Evolutionary conservation across 2,329 filamentous ascomycete genomes (phyloP), one percentile per base, ranked within the genome.

Genomic region (Intubia oerlemansii): DNA sequence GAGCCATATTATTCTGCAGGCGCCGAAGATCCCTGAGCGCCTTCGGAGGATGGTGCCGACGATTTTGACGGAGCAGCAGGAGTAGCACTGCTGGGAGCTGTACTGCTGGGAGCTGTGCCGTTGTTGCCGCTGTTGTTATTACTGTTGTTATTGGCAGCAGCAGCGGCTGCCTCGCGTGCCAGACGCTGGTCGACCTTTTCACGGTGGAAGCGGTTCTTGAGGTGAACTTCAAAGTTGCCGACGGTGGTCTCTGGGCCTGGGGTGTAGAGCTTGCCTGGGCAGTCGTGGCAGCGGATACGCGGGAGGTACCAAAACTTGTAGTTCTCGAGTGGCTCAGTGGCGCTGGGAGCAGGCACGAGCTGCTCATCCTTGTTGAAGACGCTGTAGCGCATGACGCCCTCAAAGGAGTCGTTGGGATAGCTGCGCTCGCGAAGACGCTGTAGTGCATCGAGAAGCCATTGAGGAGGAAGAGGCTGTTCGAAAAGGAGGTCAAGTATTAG

Each of bases 201-300:
- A 41, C 73, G 66, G 48, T 98, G 88, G 29, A 63, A 58, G 24
- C 77, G 67, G 49, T 92, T 93, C 49, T 74, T 79, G 27, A 95
- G 57, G 53, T 98, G 88, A 2, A 90, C 70, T 51, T 92, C 80
- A 37, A 98, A 98, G 44, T 92, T 91, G 25, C 73, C 73, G 5
- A 85, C 78, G 3, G 81, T 82, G 46, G 66, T 76, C 15, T 75
- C 80, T 0, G 84, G 81, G 0, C 82, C 79, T 0, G 84, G 80
- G 0, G 84, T 92, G 50, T 98, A 98, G 9, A 92, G 57, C 50
- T 93, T 95, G 17, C 80, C 81, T 0, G 81, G 80, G 46, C 88
- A 95, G 48, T 98, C 88, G 26, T 75, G 67, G 48, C 88, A 98
- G 33, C 80, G 66, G 37, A 98, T 93, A 28, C 88, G 65, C 7